These are phyloP conservation scores for Quercus wislizeni DNA, from an alignment of 306 rosid species.

Conservation along the genomic window DNA sequence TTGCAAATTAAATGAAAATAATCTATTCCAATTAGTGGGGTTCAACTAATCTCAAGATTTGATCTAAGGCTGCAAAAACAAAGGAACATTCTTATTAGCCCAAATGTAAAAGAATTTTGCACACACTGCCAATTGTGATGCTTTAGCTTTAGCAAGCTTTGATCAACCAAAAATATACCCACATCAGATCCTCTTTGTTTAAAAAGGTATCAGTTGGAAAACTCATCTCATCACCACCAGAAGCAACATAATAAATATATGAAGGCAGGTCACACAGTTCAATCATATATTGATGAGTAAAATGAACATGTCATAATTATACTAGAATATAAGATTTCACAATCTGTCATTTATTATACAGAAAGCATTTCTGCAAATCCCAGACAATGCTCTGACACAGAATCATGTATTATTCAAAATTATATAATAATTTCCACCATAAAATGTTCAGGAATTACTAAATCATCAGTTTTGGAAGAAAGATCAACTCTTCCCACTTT, in stretches of 20 bases:
- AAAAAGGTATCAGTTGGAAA: neutral
- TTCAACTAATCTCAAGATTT: neutral
- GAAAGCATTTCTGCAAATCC: neutral
- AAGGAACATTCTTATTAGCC: neutral
- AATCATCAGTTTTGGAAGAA: too few relatives aligned
- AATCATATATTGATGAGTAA: neutral
- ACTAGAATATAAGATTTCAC: neutral
- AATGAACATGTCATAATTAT: neutral
- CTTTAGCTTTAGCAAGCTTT: neutral
- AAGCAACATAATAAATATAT: neutral
- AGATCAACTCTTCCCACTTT: neutral
- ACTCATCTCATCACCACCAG: neutral
- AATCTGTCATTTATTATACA: neutral
- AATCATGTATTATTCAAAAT: neutral
- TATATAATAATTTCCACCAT: neutral
- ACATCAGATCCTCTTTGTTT: neutral
- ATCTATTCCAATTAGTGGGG: neutral
- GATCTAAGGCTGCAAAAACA: neutral
- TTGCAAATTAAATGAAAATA: neutral
- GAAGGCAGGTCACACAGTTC: neutral
- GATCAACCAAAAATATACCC: neutral
- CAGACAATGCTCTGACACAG: neutral
- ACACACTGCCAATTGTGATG: neutral
- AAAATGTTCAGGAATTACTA: too few relatives aligned
- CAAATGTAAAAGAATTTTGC: neutral